Conservation (phyloP, 2,329 filamentous ascomycete species). For the Simplicillium sp. region DNA sequence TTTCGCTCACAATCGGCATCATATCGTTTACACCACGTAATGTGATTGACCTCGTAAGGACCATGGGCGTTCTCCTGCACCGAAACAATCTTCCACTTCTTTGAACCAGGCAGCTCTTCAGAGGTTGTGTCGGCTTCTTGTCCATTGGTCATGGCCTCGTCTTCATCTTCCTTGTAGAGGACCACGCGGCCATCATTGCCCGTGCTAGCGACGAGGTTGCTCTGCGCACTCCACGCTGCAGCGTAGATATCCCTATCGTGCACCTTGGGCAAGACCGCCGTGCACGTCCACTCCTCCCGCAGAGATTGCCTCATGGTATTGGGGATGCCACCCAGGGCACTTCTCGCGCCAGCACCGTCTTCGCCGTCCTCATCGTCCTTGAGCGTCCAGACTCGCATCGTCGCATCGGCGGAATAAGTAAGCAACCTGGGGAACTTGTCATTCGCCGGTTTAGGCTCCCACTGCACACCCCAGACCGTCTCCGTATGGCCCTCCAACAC, state of each 20-base stretch:
- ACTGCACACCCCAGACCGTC: conserved; percentile 86
- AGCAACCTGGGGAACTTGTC: conserved; percentile 53
- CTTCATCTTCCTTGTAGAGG: conserved; percentile 58
- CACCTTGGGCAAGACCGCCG: conserved; percentile 60
- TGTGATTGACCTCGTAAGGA: conserved; percentile 89
- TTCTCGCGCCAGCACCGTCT: conserved; percentile 23
- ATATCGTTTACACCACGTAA: conserved; percentile 74
- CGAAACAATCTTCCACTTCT: conserved; percentile 63
- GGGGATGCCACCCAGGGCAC: conserved; percentile 56
- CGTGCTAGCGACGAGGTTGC: conserved; percentile 74
- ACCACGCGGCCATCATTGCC: conserved; percentile 79
- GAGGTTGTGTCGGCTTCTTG: not conserved
- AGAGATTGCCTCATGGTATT: conserved; percentile 76
- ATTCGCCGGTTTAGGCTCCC: conserved; percentile 39
- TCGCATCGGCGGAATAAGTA: conserved; percentile 78
- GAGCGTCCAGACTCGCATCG: conserved; percentile 70
- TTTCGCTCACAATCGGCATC: conserved; percentile 51
- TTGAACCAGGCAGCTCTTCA: conserved; percentile 15
- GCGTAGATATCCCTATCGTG: conserved; percentile 82
- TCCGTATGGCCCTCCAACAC: conserved; percentile 71
- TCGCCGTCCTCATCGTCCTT: conserved; percentile 37
- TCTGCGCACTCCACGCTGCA: conserved; percentile 69
- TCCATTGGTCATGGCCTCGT: not conserved
- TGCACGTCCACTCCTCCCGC: conserved; percentile 77
- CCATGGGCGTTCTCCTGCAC: conserved; percentile 70